phyloP scores from a whole-genome alignment of 331 rosid species.

The Stylosanthes scabra region DNA sequence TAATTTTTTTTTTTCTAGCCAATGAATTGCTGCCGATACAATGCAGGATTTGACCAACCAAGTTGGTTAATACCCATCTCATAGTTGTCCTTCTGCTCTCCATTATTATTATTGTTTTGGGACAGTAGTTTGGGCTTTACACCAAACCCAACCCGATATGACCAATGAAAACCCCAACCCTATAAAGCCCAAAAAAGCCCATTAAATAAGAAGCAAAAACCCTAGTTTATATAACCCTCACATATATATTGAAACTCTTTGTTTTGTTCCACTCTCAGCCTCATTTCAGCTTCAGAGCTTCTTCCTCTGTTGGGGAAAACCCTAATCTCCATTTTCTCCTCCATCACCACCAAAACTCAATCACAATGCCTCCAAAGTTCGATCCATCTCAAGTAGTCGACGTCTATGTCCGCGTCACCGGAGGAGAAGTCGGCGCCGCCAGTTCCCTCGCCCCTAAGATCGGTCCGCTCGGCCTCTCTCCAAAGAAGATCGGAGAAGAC shows the following conservation, averaged over 20 bases:
- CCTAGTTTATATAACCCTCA: not conserved
- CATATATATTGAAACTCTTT: not conserved
- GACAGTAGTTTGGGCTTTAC: no score
- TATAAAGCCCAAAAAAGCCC: no score
- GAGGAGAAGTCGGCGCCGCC: slow-evolving; percentile 92
- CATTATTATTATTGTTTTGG: no score
- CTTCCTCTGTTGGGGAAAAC: slow-evolving; percentile 17
- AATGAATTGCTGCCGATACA: no score
- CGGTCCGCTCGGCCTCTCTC: slow-evolving; percentile 90
- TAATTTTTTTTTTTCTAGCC: no score
- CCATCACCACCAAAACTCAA: not conserved
- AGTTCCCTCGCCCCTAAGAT: slow-evolving; percentile 89
- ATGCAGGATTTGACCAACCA: no score
- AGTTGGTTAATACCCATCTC: no score
- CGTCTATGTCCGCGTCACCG: slow-evolving; percentile 82
- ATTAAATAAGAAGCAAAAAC: not conserved
- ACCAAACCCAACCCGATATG: no score
- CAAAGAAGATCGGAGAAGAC: slow-evolving; percentile 87
- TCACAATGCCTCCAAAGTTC: slow-evolving; percentile 78
- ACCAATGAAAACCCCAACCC: no score
- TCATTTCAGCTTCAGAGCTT: not conserved
- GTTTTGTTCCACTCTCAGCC: not conserved
- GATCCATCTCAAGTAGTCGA: slow-evolving; percentile 86
- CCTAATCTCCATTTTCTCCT: slow-evolving; percentile 35
- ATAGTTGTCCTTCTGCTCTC: no score